A percentile compares a stretch with the other conserved stretches of the same genome.
phyloP scores from a whole-genome alignment of 2,329 filamentous ascomycete genomes.

The Ophiognomonia clavigignenti-juglandacearum region DNA sequence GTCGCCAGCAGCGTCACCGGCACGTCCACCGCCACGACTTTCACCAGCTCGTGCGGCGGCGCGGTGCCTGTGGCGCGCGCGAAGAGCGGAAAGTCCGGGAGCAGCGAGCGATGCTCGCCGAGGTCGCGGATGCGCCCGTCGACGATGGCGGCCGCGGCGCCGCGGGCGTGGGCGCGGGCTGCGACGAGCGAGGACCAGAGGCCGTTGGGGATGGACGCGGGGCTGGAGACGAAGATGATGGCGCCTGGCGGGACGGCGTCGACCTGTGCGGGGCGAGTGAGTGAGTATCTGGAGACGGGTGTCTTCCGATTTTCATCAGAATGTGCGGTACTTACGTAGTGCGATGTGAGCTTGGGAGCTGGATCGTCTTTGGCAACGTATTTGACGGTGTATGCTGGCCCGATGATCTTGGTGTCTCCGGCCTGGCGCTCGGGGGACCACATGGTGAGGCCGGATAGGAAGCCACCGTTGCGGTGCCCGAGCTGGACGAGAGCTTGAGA shows the following conservation, averaged over 20 bases:
- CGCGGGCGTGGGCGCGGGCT: conserved; percentile 36
- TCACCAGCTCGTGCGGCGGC: conserved; percentile 33
- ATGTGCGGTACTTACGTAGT: conserved; percentile 27
- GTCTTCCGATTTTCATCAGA: neutral
- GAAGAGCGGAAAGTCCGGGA: conserved; percentile 26
- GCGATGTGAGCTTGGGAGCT: conserved; percentile 36
- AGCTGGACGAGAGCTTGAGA: conserved; percentile 48
- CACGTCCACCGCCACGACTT: conserved; percentile 36
- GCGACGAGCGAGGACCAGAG: conserved; percentile 51
- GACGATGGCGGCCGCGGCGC: conserved; percentile 43
- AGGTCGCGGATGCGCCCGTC: conserved; percentile 48
- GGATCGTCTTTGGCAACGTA: conserved; percentile 42
- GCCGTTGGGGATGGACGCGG: conserved; percentile 39
- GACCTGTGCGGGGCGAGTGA: too few species aligned
- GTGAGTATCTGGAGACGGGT: neutral
- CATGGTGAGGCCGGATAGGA: conserved; percentile 47
- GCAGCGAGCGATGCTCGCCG: conserved; percentile 42
- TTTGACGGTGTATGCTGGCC: conserved; percentile 49
- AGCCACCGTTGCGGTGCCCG: conserved; percentile 42
- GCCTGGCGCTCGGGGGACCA: conserved; percentile 47
- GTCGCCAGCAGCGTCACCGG: conserved; percentile 32
- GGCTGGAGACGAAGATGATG: conserved; percentile 47
- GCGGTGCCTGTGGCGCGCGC: conserved; percentile 38
- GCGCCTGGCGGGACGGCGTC: conserved; percentile 41
- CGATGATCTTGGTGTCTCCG: conserved; percentile 46